These are phyloP conservation scores for Cudoniella acicularis DNA, from an alignment of 495 filamentous ascomycete species.

Conservation along the genomic window DNA sequence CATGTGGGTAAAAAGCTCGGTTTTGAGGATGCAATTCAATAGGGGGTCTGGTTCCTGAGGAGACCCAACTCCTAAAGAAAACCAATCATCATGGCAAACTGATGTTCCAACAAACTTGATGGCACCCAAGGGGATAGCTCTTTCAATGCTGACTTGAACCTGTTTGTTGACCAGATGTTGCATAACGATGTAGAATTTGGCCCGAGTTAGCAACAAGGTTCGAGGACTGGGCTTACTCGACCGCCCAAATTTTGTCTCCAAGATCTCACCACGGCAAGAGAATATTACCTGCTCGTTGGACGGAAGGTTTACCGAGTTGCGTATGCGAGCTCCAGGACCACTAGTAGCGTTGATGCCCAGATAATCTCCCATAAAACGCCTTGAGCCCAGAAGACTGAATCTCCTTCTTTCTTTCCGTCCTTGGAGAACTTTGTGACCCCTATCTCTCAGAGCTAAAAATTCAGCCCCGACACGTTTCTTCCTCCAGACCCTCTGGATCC, in stretches of 20 bases:
- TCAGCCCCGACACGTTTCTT: slow-evolving; percentile 84
- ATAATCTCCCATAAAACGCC: slow-evolving; percentile 94
- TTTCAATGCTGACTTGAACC: slow-evolving; percentile 73
- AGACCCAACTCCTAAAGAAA: slow-evolving; percentile 83
- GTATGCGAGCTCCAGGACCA: slow-evolving; percentile 79
- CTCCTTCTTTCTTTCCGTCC: slow-evolving; percentile 86
- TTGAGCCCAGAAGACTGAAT: slow-evolving; percentile 84
- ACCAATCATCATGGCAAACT: slow-evolving; percentile 90
- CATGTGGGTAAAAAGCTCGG: slow-evolving; percentile 93
- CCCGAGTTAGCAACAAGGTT: slow-evolving; percentile 79
- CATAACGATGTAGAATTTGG: slow-evolving; percentile 80
- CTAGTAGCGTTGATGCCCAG: slow-evolving; percentile 76
- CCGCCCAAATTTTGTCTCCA: slow-evolving; percentile 91
- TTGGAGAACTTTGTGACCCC: slow-evolving; percentile 80
- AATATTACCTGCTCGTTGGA: slow-evolving; percentile 75
- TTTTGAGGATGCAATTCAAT: slow-evolving; percentile 91
- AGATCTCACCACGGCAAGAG: slow-evolving; percentile 82
- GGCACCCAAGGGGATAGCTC: slow-evolving; percentile 74
- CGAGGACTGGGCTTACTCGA: slow-evolving; percentile 90
- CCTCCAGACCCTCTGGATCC: slow-evolving; percentile 94
- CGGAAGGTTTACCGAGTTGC: slow-evolving; percentile 58
- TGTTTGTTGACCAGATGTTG: slow-evolving; percentile 82
- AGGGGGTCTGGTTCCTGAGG: slow-evolving; percentile 88
- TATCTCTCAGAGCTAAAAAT: slow-evolving; percentile 80
- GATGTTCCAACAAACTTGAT: slow-evolving; percentile 83